phyloP scores from a whole-genome alignment of 73 alveolate species.

The Paramecium bursaria region DNA sequence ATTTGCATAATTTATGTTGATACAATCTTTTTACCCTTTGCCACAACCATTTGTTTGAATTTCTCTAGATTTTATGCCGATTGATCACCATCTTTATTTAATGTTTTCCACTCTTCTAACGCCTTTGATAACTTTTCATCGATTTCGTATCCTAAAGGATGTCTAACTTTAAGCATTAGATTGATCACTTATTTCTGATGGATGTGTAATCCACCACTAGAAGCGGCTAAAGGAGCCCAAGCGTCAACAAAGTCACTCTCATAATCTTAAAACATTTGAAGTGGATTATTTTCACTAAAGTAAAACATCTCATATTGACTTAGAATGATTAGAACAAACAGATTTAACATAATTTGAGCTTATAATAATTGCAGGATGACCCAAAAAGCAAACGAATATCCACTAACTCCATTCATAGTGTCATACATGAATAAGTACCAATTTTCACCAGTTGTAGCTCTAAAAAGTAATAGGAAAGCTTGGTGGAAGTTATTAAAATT shows the following conservation, averaged over 20 bases:
- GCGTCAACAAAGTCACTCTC: slow-evolving; percentile 58
- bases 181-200: slow-evolving; percentile 8
- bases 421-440: slow-evolving; percentile 86
- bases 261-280: slow-evolving; percentile 72
- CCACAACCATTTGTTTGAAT: neutral
- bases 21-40: slow-evolving; percentile 48
- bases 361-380: slow-evolving; percentile 61
- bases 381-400: slow-evolving; percentile 65
- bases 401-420: slow-evolving; percentile 58
- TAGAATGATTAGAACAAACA: slow-evolving; percentile 78
- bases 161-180: slow-evolving; percentile 32
- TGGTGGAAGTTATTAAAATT: slow-evolving; percentile 84
- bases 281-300: slow-evolving; percentile 73
- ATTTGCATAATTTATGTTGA: slow-evolving; percentile 38
- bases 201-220: slow-evolving; percentile 28
- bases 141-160: slow-evolving; percentile 62
- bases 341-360: slow-evolving; percentile 79
- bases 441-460: slow-evolving; percentile 93
- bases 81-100: slow-evolving; percentile 31
- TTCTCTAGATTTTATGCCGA: neutral
- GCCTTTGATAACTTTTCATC: slow-evolving; percentile 17
- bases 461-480: slow-evolving; percentile 80
- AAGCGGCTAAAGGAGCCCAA: slow-evolving; percentile 64
- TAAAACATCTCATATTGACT: slow-evolving; percentile 76
- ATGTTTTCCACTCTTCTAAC: slow-evolving; percentile 41